Conservation (phyloP, 2,329 filamentous ascomycete genomes). For the Whalleya microplaca region DNA sequence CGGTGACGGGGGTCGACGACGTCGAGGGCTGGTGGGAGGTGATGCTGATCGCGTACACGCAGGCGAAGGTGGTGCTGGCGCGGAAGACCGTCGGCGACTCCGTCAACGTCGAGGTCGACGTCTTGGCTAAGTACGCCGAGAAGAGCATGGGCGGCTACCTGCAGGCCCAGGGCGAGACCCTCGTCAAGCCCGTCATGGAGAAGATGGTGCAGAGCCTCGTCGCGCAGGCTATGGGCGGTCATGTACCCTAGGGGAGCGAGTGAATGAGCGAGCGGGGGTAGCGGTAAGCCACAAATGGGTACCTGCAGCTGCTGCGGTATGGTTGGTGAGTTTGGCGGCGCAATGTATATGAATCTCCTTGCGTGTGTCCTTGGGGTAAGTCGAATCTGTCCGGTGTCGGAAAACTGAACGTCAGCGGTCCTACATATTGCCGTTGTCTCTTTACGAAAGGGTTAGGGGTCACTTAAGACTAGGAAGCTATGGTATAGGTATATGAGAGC, state of each 20-base stretch:
- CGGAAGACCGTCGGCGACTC: slow-evolving; percentile 77
- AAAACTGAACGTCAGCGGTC: too few species aligned
- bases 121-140: slow-evolving; percentile 83
- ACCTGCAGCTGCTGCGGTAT: too few species aligned
- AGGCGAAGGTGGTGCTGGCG: slow-evolving; percentile 85
- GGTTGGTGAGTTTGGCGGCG: too few species aligned
- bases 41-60: slow-evolving; percentile 97
- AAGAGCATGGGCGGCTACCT: slow-evolving; percentile 88
- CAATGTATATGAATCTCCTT: too few species aligned
- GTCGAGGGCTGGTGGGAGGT: slow-evolving; percentile 85
- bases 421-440: too few species aligned
- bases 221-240: slow-evolving; percentile 62
- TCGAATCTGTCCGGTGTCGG: too few species aligned
- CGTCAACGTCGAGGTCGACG: slow-evolving; percentile 93
- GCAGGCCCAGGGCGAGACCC: slow-evolving; percentile 53
- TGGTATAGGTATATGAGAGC: too few species aligned
- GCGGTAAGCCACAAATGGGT: too few species aligned
- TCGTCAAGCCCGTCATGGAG: slow-evolving; percentile 63
- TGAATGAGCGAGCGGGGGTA: too few species aligned
- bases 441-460: too few species aligned
- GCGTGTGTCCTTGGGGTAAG: too few species aligned
- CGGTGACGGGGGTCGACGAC: slow-evolving; percentile 85
- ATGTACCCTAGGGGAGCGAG: slow-evolving; percentile 6
- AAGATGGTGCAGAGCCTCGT: slow-evolving; percentile 77
- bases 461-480: too few species aligned